Evolutionary conservation across 2,329 filamentous ascomycete species (phyloP).

Genomic region (Curvularia spicifera): DNA sequence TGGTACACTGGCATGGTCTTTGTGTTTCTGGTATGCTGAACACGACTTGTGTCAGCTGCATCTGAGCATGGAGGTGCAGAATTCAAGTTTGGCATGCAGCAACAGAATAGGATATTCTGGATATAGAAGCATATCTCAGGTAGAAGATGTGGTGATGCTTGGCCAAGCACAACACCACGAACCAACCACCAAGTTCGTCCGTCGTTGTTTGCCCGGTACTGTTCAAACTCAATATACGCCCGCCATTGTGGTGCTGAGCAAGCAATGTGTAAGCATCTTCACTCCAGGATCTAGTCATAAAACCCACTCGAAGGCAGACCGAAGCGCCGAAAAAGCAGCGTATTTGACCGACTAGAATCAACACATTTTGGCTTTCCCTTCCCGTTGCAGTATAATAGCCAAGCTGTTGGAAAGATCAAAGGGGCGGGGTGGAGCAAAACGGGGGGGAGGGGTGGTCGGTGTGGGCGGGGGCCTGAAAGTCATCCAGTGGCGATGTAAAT

Average conservation of each 20-base stretch:
- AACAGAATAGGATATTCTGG: not conserved
- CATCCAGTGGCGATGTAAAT: slow-evolving; percentile 7
- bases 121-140: not conserved
- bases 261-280: slow-evolving; percentile 4
- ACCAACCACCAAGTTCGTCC: not conserved
- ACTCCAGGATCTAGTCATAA: not conserved
- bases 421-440: not conserved
- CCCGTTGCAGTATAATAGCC: slow-evolving; percentile 9
- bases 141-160: not conserved
- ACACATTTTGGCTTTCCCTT: slow-evolving; percentile 14
- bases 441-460: not conserved
- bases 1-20: not conserved
- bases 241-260: not conserved
- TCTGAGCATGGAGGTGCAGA: not conserved
- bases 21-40: not conserved
- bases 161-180: not conserved
- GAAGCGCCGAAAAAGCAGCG: slow-evolving; percentile 18
- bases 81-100: not conserved
- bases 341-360: slow-evolving; percentile 21
- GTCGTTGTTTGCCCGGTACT: not conserved
- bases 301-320: slow-evolving; percentile 4
- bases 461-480: slow-evolving; percentile 1
- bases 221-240: not conserved
- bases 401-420: slow-evolving; percentile 3
- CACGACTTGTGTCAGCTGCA: not conserved